A percentile compares a stretch with the other conserved stretches of the same genome.
phyloP scores from a whole-genome alignment of 2,329 filamentous ascomycete genomes.

The Claviceps digitariae region DNA sequence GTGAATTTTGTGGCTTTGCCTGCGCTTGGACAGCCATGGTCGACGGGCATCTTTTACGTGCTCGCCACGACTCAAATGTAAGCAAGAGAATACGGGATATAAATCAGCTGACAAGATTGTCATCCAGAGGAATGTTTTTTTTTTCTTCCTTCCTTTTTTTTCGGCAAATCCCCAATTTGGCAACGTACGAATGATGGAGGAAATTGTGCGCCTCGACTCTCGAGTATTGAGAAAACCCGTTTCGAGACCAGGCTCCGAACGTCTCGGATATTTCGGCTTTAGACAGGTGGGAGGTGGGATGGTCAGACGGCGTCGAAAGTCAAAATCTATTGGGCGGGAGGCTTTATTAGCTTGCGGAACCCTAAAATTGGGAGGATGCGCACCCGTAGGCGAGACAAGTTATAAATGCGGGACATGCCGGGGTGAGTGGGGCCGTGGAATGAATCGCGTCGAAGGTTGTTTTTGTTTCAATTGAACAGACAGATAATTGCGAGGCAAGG shows the following conservation, averaged over 20 bases:
- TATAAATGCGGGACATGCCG: not conserved
- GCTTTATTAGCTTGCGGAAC: not conserved
- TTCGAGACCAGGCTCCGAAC: not conserved
- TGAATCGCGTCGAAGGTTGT: not conserved
- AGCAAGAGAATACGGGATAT: not conserved
- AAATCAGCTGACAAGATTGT: not conserved
- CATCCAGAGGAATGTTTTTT: too few species aligned
- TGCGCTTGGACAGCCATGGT: conserved; percentile 8
- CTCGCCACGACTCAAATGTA: not conserved
- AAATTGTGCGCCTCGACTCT: not conserved
- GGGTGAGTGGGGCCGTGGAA: not conserved
- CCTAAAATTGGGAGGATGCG: too few species aligned
- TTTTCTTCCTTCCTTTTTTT: too few species aligned
- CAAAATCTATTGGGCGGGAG: not conserved
- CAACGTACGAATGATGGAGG: not conserved
- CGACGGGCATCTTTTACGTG: conserved; percentile 1
- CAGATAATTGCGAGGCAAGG: too few species aligned
- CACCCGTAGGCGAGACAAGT: too few species aligned
- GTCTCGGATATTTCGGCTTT: conserved; percentile 2
- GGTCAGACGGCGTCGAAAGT: not conserved
- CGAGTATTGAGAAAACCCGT: not conserved
- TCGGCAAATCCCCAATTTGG: too few species aligned
- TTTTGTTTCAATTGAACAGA: too few species aligned
- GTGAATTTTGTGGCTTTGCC: conserved; percentile 2
- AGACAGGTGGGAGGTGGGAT: not conserved